phyloP scores from a whole-genome alignment of 331 rosid species.

The Pyrus hybrid region DNA sequence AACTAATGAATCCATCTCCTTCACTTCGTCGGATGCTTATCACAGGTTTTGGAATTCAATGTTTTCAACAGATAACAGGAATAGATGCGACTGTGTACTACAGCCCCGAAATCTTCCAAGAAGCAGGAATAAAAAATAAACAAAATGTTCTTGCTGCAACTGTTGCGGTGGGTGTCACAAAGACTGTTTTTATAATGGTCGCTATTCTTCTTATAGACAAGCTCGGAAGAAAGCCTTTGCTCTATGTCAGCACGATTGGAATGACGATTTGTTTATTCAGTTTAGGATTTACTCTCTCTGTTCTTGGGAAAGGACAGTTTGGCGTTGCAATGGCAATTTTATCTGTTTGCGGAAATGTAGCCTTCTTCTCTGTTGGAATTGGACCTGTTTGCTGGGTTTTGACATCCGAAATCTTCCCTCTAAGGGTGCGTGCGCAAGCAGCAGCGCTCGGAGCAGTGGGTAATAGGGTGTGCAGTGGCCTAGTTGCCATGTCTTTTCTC shows the following conservation, averaged over 20 bases:
- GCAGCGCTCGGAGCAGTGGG: slow-evolving; percentile 60
- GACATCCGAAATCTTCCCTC: slow-evolving; percentile 78
- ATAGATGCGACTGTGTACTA: slow-evolving; percentile 81
- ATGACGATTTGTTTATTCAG: slow-evolving; percentile 72
- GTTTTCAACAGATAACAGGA: slow-evolving; percentile 87
- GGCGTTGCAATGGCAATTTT: slow-evolving; percentile 41
- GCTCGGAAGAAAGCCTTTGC: slow-evolving; percentile 73
- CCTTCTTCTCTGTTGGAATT: slow-evolving; percentile 77
- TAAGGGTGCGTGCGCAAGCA: slow-evolving; percentile 63
- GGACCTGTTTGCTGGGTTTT: slow-evolving; percentile 88
- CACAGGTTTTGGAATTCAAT: slow-evolving; percentile 75
- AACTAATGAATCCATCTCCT: slow-evolving; percentile 60
- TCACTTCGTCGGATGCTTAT: slow-evolving; percentile 60
- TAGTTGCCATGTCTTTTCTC: slow-evolving; percentile 79
- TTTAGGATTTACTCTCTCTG: slow-evolving; percentile 35
- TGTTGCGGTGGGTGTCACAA: slow-evolving; percentile 73
- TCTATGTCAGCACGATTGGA: slow-evolving; percentile 70
- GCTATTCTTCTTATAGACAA: slow-evolving; percentile 68
- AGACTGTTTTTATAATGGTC: slow-evolving; percentile 59
- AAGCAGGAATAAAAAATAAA: slow-evolving; percentile 54
- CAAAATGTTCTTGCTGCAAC: slow-evolving; percentile 70
- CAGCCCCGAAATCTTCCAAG: slow-evolving; percentile 69
- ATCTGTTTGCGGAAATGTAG: slow-evolving; percentile 75
- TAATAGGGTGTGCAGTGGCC: slow-evolving; percentile 60
- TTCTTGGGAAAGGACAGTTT: slow-evolving; percentile 42